phyloP scores from a whole-genome alignment of 345 rosid species.

The Eucalyptus polyanthemos region DNA sequence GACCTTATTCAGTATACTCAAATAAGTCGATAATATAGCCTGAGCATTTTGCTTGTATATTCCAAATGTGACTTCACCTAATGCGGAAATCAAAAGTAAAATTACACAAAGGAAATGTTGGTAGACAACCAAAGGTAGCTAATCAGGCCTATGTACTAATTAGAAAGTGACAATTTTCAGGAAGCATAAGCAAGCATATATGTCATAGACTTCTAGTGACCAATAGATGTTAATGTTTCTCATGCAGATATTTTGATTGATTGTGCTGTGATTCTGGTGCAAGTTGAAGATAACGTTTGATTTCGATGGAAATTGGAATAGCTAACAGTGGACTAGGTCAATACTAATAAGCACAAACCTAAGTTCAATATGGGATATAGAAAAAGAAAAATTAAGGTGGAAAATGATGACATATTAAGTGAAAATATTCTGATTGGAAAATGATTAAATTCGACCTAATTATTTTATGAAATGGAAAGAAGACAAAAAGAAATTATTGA shows the following conservation, averaged over 20 bases:
- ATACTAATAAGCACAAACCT: too few relatives aligned
- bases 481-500: not conserved
- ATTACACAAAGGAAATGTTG: not conserved
- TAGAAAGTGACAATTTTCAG: not conserved
- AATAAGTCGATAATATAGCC: conserved; percentile 46
- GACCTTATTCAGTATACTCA: conserved; percentile 53
- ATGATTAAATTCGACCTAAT: not conserved
- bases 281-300: too few relatives aligned
- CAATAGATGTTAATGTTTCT: not conserved
- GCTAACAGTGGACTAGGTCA: too few relatives aligned
- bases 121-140: not conserved
- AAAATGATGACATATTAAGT: not conserved
- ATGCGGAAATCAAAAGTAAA: not conserved
- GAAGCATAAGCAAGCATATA: not conserved
- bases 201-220: not conserved
- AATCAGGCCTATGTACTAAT: not conserved
- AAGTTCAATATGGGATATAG: too few relatives aligned
- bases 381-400: too few relatives aligned
- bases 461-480: not conserved
- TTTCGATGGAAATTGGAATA: rapidly evolving
- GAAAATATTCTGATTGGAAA: not conserved
- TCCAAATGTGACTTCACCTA: conserved; percentile 67
- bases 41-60: conserved; percentile 71
- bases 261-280: too few relatives aligned
- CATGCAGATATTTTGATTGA: too few relatives aligned